phyloP scores from a whole-genome alignment of 306 rosid species.

The Hippophae rhamnoides region DNA sequence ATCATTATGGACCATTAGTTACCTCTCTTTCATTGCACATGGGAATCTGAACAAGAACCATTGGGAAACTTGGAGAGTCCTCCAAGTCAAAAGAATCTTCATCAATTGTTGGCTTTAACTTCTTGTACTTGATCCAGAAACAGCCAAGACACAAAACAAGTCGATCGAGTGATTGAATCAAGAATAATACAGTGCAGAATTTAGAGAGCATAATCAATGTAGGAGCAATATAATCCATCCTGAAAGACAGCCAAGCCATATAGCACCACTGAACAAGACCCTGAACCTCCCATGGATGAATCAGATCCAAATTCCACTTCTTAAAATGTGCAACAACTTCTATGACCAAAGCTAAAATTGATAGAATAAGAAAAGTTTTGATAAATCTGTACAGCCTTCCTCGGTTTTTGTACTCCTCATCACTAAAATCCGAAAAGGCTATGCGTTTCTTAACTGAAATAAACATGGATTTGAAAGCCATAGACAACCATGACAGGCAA shows the following conservation, averaged over 20 bases:
- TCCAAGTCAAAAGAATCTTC: slow-evolving; percentile 51
- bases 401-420: slow-evolving; percentile 46
- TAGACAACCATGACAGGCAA: slow-evolving; percentile 62
- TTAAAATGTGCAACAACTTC: slow-evolving; percentile 81
- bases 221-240: slow-evolving; percentile 78
- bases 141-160: slow-evolving; percentile 79
- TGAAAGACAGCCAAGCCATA: slow-evolving; percentile 68
- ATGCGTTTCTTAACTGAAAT: slow-evolving; percentile 60
- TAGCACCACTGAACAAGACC: slow-evolving; percentile 61
- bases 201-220: slow-evolving; percentile 50
- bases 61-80: slow-evolving; percentile 60
- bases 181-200: slow-evolving; percentile 71
- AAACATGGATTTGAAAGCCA: slow-evolving; percentile 27
- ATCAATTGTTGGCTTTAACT: slow-evolving; percentile 53
- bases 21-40: slow-evolving; percentile 99
- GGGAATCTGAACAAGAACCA: slow-evolving; percentile 95
- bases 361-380: slow-evolving; percentile 49
- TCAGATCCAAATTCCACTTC: slow-evolving; percentile 65
- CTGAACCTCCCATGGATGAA: slow-evolving; percentile 74
- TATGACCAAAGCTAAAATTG: slow-evolving; percentile 47
- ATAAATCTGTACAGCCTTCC: slow-evolving; percentile 69
- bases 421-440: slow-evolving; percentile 43
- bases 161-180: slow-evolving; percentile 93
- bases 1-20: slow-evolving; percentile 9
- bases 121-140: slow-evolving; percentile 89